Evolutionary conservation across 2,329 filamentous ascomycete species (phyloP), one percentile per base, ranked within the genome.

Genomic region (Xylariaceae sp.): DNA sequence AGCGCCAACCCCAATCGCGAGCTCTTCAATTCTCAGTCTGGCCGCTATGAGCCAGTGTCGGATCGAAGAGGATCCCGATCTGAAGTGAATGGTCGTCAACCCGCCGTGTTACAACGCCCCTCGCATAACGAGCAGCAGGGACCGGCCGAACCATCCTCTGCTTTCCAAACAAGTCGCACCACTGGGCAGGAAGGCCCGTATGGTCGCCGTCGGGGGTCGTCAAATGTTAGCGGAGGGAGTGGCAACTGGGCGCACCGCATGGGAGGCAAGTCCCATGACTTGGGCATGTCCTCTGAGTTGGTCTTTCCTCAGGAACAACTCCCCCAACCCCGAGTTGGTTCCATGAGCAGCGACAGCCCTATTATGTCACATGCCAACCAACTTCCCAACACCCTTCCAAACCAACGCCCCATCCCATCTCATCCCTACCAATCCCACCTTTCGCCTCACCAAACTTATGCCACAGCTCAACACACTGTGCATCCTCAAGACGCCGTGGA

Each of bases 21-120:
- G 69, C 76, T 97, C 0, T 97, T 86, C 73, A 97, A 97, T 68
- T 96, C 93, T n/a, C 88, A 95, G 50, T 96, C 90, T 48, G 93
- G 93, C 16, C 87, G 90, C 46, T 96, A 96, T 62, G 93, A 97
- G 67, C 91, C 92, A 14, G 93, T 92, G 3, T 76, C 81, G 47
- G 90, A 96, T 56, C 86, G 91, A 36, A 84, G 90, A 58, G 83
- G 82, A 16, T 84, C 87, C 31, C 83, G 88, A 47, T 81, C 84
- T 50, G 89, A 94, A 48, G 72, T 77, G 49, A 79, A 82, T 55
- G 78, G 82, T 51, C 83, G 88, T 45, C 87, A 93, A 58, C 88
- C 90, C 19, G 81, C 90, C 13, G 73, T 97, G 9, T 73, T 97
- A 42, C 92, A 97, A 66, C 80, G 93, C 43, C 82, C 87, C 17